A percentile compares a stretch with the other conserved stretches of the same genome.
Conservation (phyloP, 2,329 filamentous ascomycete species). For the Setomelanomma holmii region DNA sequence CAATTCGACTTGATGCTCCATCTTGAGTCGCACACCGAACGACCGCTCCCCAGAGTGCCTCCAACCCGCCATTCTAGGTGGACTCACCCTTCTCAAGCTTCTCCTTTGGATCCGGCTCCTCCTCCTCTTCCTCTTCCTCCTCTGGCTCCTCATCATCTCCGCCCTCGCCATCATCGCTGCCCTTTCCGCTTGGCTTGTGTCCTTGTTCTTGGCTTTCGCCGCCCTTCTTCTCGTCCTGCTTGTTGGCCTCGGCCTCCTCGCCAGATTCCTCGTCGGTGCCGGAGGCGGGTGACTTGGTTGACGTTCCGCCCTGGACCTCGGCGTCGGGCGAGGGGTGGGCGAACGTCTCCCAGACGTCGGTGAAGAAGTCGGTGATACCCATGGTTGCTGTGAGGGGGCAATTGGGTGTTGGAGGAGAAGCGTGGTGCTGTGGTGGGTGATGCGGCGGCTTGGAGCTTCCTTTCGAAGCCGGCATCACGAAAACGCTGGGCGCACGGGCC, state of each 20-base stretch:
- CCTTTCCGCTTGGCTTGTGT: constrained; percentile 54
- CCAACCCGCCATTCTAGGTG: not conserved
- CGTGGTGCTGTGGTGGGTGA: constrained; percentile 28
- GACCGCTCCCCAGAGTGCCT: not conserved
- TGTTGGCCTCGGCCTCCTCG: constrained; percentile 53
- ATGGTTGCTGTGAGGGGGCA: constrained; percentile 51
- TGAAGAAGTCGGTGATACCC: constrained; percentile 70
- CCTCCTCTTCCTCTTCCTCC: constrained; percentile 83
- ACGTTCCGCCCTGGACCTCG: constrained; percentile 52
- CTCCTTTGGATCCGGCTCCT: constrained; percentile 85
- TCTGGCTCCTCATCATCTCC: constrained; percentile 77
- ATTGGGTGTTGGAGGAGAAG: constrained; percentile 36
- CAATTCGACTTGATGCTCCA: constrained; percentile 13
- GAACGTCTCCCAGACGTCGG: constrained; percentile 70
- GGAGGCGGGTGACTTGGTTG: constrained; percentile 47
- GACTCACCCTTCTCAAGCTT: constrained; percentile 88
- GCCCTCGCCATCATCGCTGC: constrained; percentile 56
- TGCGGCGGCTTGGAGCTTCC: constrained; percentile 29
- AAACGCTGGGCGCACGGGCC: constrained; percentile 26
- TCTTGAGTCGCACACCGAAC: not conserved
- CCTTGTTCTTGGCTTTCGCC: constrained; percentile 56
- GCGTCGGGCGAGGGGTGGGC: constrained; percentile 55
- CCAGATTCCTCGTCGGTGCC: constrained; percentile 53
- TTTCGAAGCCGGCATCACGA: constrained; percentile 31
- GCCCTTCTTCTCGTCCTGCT: constrained; percentile 49